These are phyloP conservation scores for Cetraspora pellucida DNA, from an alignment of 192 early-diverging fungal species.

Conservation along the genomic window DNA sequence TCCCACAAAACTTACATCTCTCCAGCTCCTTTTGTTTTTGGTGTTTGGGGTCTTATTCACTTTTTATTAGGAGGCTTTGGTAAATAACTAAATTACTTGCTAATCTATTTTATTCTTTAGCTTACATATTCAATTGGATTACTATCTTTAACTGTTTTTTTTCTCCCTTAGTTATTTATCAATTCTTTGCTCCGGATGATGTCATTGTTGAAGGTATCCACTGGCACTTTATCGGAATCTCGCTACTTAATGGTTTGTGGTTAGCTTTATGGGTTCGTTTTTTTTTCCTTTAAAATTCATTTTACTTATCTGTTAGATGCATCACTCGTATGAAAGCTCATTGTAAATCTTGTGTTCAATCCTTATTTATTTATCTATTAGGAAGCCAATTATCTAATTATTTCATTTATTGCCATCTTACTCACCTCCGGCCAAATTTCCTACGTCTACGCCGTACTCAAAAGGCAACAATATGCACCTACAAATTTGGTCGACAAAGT, in stretches of 20 bases:
- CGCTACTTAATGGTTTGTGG: slow-evolving; percentile 62
- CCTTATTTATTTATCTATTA: neutral
- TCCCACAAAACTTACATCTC: slow-evolving; percentile 64
- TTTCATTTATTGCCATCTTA: slow-evolving; percentile 58
- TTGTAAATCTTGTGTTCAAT: too few relatives aligned
- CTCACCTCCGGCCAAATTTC: slow-evolving; percentile 61
- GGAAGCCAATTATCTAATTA: slow-evolving; percentile 47
- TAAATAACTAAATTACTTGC: slow-evolving; percentile 13
- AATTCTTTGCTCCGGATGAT: slow-evolving; percentile 60
- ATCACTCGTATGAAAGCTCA: too few relatives aligned
- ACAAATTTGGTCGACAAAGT: slow-evolving; percentile 44
- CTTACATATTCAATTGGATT: neutral
- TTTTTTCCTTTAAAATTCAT: too few relatives aligned
- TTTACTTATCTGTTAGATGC: too few relatives aligned
- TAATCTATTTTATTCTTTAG: neutral
- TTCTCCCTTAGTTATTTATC: slow-evolving; percentile 49
- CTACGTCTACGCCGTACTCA: slow-evolving; percentile 57
- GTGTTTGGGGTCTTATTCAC: slow-evolving; percentile 66
- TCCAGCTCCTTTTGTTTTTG: slow-evolving; percentile 63
- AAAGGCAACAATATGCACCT: slow-evolving; percentile 39
- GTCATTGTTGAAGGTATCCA: slow-evolving; percentile 59
- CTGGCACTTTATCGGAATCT: slow-evolving; percentile 65
- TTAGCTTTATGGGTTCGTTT: slow-evolving; percentile 60
- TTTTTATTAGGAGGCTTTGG: slow-evolving; percentile 62
- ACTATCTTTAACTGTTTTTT: neutral